Base-by-base conservation (phyloP, 805 yeast genomes). In the Maudiozyma saulgeensis region DNA sequence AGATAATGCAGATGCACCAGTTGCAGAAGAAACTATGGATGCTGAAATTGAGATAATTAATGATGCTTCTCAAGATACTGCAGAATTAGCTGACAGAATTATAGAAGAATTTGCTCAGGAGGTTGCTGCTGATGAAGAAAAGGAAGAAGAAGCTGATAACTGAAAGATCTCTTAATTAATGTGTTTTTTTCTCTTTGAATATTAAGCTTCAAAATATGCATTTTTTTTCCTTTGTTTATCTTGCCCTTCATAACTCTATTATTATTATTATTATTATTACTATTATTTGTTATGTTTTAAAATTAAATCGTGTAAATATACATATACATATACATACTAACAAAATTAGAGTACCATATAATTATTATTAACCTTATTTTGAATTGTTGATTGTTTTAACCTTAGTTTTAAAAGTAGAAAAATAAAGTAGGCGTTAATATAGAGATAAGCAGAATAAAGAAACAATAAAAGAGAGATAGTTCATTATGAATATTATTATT, bases 21-120 rank as follows among this genome's bases (percentile, higher is more conserved):
- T 15, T 37, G 42, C 45, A 26, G 53, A 51, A 44, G 38, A 67
- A 59, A 23, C 7, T 42, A 58, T 57, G 25, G 67, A 56, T 16
- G 47, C 40, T 11, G 40, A 38, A 28, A 38, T 45, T 38, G 43
- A 32, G 8, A 28, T 28, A 12, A 42, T 42, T 19, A 51, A 47
- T 16, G 68, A 60, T 39, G 58, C 56, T 26, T 65, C 56, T 4
- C 42, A 37, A 25, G 40, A 38, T 26, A 39, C 40, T 26, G 37
- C 18, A 5, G 35, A 42, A 43, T 18, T 21, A 21, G 46, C 43
- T 19, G 53, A 44, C n/a, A 37, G 23, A 18, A 31, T 41, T 28
- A 41, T 26, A 9, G 44, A 48, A 23, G 46, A 41, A 23, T 19
- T 46, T 31, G 41, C 19, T 19, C 35, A 41, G 21, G 46, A 44